phyloP scores from a whole-genome alignment of 352 stramenopile species.

The Globisporangium nagaii region DNA sequence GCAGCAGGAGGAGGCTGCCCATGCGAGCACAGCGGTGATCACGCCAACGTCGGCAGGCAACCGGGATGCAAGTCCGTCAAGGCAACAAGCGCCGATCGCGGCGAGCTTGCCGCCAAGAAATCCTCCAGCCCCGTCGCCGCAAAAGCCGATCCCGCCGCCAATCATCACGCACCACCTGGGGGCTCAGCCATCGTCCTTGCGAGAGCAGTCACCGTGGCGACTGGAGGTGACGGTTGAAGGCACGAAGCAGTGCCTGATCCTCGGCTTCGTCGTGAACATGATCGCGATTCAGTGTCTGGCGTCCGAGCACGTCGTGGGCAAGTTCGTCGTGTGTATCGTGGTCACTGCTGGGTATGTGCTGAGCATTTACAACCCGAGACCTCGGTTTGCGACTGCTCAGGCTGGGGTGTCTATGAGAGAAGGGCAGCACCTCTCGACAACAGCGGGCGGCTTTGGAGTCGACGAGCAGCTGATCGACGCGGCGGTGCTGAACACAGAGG shows the following conservation, averaged over 20 bases:
- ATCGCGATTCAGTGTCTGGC: slow-evolving; percentile 58
- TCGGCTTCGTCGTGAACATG: slow-evolving; percentile 76
- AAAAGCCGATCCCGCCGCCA: slow-evolving; percentile 18
- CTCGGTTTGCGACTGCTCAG: slow-evolving; percentile 1
- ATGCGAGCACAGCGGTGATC: slow-evolving; percentile 3
- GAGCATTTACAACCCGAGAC: slow-evolving; percentile 46
- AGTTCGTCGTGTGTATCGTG: slow-evolving; percentile 48
- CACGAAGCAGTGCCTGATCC: slow-evolving; percentile 67
- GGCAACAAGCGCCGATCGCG: neutral
- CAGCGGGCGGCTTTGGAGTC: neutral
- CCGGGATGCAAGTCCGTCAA: neutral
- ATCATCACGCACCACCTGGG: slow-evolving; percentile 14
- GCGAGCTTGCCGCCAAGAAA: neutral
- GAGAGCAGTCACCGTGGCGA: slow-evolving; percentile 30
- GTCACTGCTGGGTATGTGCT: slow-evolving; percentile 42
- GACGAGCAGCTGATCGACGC: slow-evolving; percentile 6
- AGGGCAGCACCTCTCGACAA: neutral
- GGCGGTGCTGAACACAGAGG: slow-evolving; percentile 20
- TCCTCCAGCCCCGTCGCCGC: neutral
- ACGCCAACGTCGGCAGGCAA: slow-evolving; percentile 4
- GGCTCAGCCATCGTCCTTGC: neutral
- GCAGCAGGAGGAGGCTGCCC: slow-evolving; percentile 2
- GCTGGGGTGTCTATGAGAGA: neutral
- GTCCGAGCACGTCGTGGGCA: slow-evolving; percentile 62
- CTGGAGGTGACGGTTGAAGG: slow-evolving; percentile 55